These are phyloP conservation scores for Artemisia argyi DNA, from an alignment of 129 eudicot species.

Conservation along the genomic window DNA sequence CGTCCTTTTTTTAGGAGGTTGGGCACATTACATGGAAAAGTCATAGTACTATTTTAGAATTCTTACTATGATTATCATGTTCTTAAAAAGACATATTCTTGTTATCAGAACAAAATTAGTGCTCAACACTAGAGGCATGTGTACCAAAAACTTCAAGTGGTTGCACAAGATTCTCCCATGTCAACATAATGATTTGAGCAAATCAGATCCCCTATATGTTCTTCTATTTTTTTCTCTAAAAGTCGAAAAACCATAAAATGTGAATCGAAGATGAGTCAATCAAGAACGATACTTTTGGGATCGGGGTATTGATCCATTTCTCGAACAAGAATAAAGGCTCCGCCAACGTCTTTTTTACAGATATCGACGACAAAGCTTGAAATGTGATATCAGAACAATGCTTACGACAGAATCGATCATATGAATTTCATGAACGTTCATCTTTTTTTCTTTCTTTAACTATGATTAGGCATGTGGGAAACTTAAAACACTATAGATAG, in stretches of 20 bases:
- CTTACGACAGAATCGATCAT: background rate
- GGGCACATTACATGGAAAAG: too few species aligned
- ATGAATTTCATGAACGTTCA: background rate
- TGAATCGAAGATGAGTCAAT: background rate
- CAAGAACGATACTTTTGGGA: slow-evolving; percentile 6
- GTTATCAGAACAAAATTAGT: too few species aligned
- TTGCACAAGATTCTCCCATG: slow-evolving; percentile 25
- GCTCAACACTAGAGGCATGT: slow-evolving; percentile 17
- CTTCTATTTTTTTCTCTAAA: background rate
- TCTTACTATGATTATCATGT: background rate
- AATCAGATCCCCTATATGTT: background rate
- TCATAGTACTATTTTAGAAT: background rate
- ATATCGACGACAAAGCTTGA: slow-evolving; percentile 4
- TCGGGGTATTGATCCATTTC: background rate
- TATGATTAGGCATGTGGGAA: slow-evolving; percentile 9
- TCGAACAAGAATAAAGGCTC: slow-evolving; percentile 24
- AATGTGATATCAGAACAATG: background rate
- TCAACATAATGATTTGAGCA: slow-evolving; percentile 5
- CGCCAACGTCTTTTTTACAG: background rate
- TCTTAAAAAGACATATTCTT: background rate
- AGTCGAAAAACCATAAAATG: background rate
- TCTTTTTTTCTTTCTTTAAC: background rate
- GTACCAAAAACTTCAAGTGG: slow-evolving; percentile 19
- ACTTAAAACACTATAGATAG: too few species aligned
- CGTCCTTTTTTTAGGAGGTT: too few species aligned